Evolutionary conservation across 2,329 filamentous ascomycete species (phyloP).

Genomic region (Neocucurbitaria cava): DNA sequence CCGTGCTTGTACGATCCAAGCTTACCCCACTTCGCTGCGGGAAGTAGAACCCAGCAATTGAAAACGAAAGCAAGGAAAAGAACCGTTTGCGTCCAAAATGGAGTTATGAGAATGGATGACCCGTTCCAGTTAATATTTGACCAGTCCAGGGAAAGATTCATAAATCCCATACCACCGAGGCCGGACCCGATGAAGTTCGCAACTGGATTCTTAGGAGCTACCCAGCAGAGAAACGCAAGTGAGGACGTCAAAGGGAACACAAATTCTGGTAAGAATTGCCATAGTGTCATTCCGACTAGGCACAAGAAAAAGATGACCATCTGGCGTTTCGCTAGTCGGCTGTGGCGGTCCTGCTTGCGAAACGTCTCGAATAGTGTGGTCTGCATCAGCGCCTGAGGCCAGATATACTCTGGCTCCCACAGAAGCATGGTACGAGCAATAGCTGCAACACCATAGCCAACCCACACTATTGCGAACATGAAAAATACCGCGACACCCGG

Average conservation of each 20-base stretch:
- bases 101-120: slow-evolving; percentile 55
- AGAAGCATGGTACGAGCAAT: slow-evolving; percentile 64
- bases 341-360: slow-evolving; percentile 59
- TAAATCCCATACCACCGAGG: slow-evolving; percentile 67
- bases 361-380: slow-evolving; percentile 66
- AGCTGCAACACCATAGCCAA: slow-evolving; percentile 64
- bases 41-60: slow-evolving; percentile 65
- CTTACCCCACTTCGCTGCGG: slow-evolving; percentile 65
- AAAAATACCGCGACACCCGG: slow-evolving; percentile 65
- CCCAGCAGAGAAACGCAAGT: slow-evolving; percentile 69
- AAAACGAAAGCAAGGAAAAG: slow-evolving; percentile 63
- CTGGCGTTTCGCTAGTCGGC: slow-evolving; percentile 60
- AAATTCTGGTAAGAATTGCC: slow-evolving; percentile 69
- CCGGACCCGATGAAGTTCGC: slow-evolving; percentile 68
- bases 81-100: slow-evolving; percentile 66
- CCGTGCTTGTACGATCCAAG: slow-evolving; percentile 60
- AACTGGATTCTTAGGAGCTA: slow-evolving; percentile 63
- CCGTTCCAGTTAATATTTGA: slow-evolving; percentile 62
- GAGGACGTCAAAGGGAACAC: slow-evolving; percentile 67
- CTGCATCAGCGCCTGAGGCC: slow-evolving; percentile 63
- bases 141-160: slow-evolving; percentile 68
- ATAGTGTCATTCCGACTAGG: slow-evolving; percentile 61
- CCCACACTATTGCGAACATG: slow-evolving; percentile 66
- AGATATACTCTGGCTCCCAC: slow-evolving; percentile 63
- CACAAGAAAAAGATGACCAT: slow-evolving; percentile 65